Evolutionary conservation across 108 stramenopile species (phyloP).

Genomic region (Fistulifera solaris): DNA sequence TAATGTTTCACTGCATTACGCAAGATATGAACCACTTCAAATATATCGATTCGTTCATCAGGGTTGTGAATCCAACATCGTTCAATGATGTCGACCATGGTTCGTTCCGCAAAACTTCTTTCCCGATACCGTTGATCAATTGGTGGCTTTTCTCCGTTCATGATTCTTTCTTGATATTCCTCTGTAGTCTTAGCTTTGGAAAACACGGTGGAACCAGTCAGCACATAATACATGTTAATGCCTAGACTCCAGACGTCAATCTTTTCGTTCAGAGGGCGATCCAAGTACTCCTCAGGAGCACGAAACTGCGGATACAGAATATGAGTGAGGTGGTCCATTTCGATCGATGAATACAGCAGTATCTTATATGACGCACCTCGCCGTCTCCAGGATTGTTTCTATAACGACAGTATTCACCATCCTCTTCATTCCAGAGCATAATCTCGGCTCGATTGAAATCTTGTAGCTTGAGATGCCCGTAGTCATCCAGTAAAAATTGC

Average conservation of each 20-base stretch:
- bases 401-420: conserved; percentile 53
- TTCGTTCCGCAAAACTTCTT: conserved; percentile 38
- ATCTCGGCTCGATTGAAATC: conserved; percentile 80
- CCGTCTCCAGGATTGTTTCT: conserved; percentile 27
- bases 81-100: conserved; percentile 40
- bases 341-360: background rate
- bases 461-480: conserved; percentile 41
- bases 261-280: conserved; percentile 48
- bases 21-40: conserved; percentile 36
- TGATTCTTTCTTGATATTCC: conserved; percentile 27
- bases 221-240: conserved; percentile 49
- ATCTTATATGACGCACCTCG: conserved; percentile 9
- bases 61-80: conserved; percentile 41
- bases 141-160: conserved; percentile 30
- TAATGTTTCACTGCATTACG: no score
- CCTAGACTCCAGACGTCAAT: conserved; percentile 69
- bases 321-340: background rate
- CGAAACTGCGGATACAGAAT: background rate
- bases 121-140: conserved; percentile 43
- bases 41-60: conserved; percentile 47
- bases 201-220: conserved; percentile 30
- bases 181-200: conserved; percentile 15
- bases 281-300: conserved; percentile 56
- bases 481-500: conserved; percentile 46
- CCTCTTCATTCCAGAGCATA: conserved; percentile 39